These are phyloP conservation scores for Aurifilum marmelostoma DNA, from an alignment of 2,329 filamentous ascomycete genomes.

Conservation along the genomic window DNA sequence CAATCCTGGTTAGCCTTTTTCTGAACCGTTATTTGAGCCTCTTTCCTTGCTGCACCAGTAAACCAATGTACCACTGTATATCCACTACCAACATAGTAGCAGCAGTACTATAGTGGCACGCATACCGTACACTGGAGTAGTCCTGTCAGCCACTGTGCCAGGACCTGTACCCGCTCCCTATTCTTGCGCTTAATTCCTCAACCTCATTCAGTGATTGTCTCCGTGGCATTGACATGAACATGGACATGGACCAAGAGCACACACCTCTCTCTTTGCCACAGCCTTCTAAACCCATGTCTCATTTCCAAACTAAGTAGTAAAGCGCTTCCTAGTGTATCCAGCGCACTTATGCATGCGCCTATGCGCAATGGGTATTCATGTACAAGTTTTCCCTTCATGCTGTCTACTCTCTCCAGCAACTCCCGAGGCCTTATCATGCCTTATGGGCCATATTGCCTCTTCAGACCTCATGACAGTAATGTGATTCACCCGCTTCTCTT, in stretches of 20 bases:
- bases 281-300: neutral
- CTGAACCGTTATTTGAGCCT: conserved; percentile 13
- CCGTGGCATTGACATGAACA: neutral
- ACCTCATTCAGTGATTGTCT: conserved; percentile 7
- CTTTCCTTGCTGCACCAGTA: neutral
- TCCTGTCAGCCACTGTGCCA: conserved; percentile 9
- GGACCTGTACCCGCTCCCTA: conserved; percentile 10
- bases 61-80: neutral
- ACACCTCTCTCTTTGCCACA: neutral
- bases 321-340: neutral
- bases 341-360: too few relatives aligned
- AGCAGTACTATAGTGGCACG: neutral
- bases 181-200: conserved; percentile 13
- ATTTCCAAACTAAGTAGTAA: neutral
- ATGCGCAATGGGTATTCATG: too few relatives aligned
- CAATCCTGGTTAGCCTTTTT: neutral
- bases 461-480: neutral
- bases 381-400: too few relatives aligned
- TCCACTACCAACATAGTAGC: neutral
- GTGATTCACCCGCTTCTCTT: too few relatives aligned
- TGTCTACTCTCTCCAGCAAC: too few relatives aligned
- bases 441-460: too few relatives aligned
- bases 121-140: neutral
- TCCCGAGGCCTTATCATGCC: too few relatives aligned
- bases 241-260: too few relatives aligned